A percentile compares a stretch with the other conserved stretches of the same genome.
These are phyloP conservation scores for Kandelia obovata DNA, from an alignment of 345 rosid genomes.

Conservation along the genomic window DNA sequence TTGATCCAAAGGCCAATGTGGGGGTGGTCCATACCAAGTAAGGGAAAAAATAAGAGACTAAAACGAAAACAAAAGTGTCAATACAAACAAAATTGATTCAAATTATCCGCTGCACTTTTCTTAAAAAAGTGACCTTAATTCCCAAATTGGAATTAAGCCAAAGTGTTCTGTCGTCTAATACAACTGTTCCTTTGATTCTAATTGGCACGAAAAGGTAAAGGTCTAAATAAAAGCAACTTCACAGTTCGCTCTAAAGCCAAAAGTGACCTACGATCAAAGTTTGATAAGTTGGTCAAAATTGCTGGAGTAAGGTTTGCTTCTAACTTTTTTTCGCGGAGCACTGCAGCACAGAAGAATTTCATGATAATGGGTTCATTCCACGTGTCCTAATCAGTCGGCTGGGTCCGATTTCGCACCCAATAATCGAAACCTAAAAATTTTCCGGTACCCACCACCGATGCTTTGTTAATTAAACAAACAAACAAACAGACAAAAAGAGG, in stretches of 20 bases:
- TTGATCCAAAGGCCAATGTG: too few relatives aligned
- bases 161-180: not conserved
- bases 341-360: not conserved
- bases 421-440: not conserved
- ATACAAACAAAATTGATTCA: not conserved
- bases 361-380: not conserved
- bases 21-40: conserved; percentile 4
- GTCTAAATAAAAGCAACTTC: not conserved
- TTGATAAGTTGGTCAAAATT: not conserved
- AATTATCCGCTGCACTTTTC: conserved; percentile 1
- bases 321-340: not conserved
- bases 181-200: conserved; percentile 11
- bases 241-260: not conserved
- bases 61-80: conserved; percentile 19
- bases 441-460: not conserved
- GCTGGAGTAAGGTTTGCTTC: not conserved
- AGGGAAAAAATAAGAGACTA: not conserved
- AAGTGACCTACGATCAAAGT: not conserved
- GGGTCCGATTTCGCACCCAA: not conserved
- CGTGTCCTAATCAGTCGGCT: not conserved
- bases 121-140: not conserved
- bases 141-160: conserved; percentile 11
- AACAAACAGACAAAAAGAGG: too few relatives aligned
- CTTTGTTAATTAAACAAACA: not conserved
- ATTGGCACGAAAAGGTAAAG: not conserved